These are phyloP conservation scores for Prototheca cutis DNA, from an alignment of 163 green algal species.

Conservation along the genomic window DNA sequence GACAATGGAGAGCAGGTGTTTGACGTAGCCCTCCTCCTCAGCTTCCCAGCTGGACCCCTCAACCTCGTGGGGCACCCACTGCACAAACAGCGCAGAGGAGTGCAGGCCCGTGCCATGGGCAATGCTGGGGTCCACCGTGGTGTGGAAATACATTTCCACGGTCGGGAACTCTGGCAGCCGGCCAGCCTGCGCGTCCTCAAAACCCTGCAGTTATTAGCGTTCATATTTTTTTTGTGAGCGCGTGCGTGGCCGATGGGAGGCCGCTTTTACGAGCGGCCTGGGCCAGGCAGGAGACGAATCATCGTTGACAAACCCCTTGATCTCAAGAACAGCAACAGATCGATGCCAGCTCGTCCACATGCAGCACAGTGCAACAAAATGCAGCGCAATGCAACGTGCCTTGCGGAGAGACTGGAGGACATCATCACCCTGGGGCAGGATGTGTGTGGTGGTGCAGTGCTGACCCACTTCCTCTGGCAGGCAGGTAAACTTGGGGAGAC, in stretches of 20 bases:
- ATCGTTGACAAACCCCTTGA: too few relatives aligned
- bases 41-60: slow-evolving; percentile 30
- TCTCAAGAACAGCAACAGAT: too few relatives aligned
- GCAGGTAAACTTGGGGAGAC: slow-evolving; percentile 37
- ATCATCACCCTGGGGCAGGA: slow-evolving; percentile 32
- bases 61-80: slow-evolving; percentile 36
- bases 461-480: slow-evolving; percentile 32
- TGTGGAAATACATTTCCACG: slow-evolving; percentile 49
- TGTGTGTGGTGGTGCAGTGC: slow-evolving; percentile 44
- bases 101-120: slow-evolving; percentile 31
- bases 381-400: too few relatives aligned
- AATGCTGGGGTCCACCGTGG: slow-evolving; percentile 30
- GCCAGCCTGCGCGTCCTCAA: slow-evolving; percentile 19
- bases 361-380: too few relatives aligned
- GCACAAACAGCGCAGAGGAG: slow-evolving; percentile 51
- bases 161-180: slow-evolving; percentile 37
- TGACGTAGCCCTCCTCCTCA: slow-evolving; percentile 31
- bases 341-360: too few relatives aligned
- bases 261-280: too few relatives aligned
- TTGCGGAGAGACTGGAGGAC: too few relatives aligned
- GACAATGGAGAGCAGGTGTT: slow-evolving; percentile 37
- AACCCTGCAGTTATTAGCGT: slow-evolving; percentile 20
- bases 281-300: too few relatives aligned
- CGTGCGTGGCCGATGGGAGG: too few relatives aligned
- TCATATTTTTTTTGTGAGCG: too few relatives aligned